Percentiles rank a stretch among this genome's conserved stretches.
These are phyloP conservation scores for Aspergillus ibericus DNA, from an alignment of 2,329 filamentous ascomycete species.

Conservation along the genomic window DNA sequence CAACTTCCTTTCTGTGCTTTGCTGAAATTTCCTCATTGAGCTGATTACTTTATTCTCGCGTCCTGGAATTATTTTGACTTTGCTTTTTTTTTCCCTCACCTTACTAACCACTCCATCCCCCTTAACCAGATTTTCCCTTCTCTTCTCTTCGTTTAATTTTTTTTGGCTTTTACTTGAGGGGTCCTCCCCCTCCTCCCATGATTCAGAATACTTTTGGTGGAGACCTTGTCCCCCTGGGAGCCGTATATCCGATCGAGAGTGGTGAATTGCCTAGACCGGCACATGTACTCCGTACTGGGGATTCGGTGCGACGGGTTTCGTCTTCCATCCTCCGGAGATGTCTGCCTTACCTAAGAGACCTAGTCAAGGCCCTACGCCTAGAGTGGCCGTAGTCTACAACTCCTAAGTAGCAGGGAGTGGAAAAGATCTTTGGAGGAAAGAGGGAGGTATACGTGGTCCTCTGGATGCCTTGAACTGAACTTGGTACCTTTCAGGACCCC, in stretches of 20 bases:
- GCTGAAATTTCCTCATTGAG: constrained; percentile 15
- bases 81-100: not conserved
- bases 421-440: not conserved
- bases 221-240: not conserved
- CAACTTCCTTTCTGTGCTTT: constrained; percentile 8
- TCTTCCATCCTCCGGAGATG: not conserved
- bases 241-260: constrained; percentile 8
- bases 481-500: not conserved
- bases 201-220: constrained; percentile 6
- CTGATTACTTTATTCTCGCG: constrained; percentile 12
- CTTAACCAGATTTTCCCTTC: not conserved
- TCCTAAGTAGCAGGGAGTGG: not conserved
- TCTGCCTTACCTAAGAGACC: not conserved
- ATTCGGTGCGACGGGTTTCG: not conserved
- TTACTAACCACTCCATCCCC: not conserved
- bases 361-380: not conserved
- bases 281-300: not conserved
- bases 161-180: not conserved
- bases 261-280: not conserved
- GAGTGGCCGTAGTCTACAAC: not conserved
- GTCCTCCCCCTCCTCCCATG: not conserved
- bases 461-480: too few relatives aligned
- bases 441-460: not conserved
- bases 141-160: not conserved
- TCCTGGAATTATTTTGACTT: not conserved